A percentile compares a stretch with the other conserved stretches of the same genome.
phyloP scores from a whole-genome alignment of 805 yeast genomes.

The Cyberlindnera mycetangii region DNA sequence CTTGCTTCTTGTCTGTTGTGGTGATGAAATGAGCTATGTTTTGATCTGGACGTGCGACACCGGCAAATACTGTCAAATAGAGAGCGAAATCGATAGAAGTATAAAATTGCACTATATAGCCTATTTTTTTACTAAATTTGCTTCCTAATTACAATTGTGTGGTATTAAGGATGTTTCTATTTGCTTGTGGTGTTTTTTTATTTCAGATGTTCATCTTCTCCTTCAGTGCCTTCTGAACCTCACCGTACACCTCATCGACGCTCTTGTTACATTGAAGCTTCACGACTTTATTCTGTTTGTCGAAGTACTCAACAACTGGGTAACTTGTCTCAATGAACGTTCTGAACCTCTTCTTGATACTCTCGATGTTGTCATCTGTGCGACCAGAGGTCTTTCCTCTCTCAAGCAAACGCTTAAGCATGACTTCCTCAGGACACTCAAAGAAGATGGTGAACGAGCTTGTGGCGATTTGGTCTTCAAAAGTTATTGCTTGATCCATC shows the following conservation, averaged over 20 bases:
- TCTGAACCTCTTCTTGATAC: conserved; percentile 84
- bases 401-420: conserved; percentile 80
- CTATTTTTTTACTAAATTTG: neutral
- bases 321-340: conserved; percentile 84
- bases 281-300: conserved; percentile 69
- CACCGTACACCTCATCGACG: conserved; percentile 70
- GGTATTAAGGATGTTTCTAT: neutral
- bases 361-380: conserved; percentile 87
- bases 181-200: neutral
- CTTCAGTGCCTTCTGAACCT: conserved; percentile 66
- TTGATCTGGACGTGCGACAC: neutral
- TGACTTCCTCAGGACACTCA: conserved; percentile 78
- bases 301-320: conserved; percentile 90
- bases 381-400: conserved; percentile 96
- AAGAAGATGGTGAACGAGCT: conserved; percentile 71
- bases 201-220: conserved; percentile 31
- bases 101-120: too few species aligned
- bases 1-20: neutral
- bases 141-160: neutral
- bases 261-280: conserved; percentile 75
- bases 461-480: conserved; percentile 74
- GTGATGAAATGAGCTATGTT: too few species aligned
- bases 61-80: too few species aligned
- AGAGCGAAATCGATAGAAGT: too few species aligned
- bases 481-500: conserved; percentile 97